Base-by-base conservation (phyloP, 129 eudicot species). In the Flaveria bidentis region DNA sequence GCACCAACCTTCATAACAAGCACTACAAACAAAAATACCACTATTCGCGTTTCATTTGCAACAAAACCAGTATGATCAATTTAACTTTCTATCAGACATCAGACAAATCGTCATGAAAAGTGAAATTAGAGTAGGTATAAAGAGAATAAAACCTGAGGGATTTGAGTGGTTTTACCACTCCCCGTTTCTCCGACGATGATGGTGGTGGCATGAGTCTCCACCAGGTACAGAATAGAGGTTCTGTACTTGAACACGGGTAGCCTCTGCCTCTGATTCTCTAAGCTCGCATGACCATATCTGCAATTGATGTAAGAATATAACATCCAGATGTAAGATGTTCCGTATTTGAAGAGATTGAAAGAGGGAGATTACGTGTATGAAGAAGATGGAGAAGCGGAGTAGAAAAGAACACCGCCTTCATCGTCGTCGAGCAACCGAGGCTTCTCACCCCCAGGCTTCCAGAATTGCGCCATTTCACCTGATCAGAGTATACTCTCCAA, bases 101-200 rank as follows among this genome's bases (percentile, higher is more conserved):
- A 20, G 22, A 20, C 22, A 20, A 20, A 20, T 20, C 22, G 0
- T 0, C 22, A 20, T 20, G 22, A 20, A 20, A 20, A 20, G 22
- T 20, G 22, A 20, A 20, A 20, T 20, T 20, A 20, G 22, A 20
- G 22, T 20, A 20, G 22, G 22, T 20, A 20, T 20, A 20, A 20
- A 20, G 22, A 20, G 22, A 20, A 20, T 20, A 20, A 20, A 20
- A 93, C 97, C 98, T 91, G 98, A 63, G 98, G 98, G 68, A 94
- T 94, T 72, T 94, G 98, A 56, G 97, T 94, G 68, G 97, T 94
- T 82, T 94, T 94, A 9, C 98, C 98, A 73, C 97, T 88, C 4
- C 98, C 98, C 0, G 98, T 94, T 76, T 94, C 98, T 3, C 98
- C 98, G 25, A 94, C 98, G 30, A 91, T 62, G 30, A 94, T 85